These are phyloP conservation scores for Pseudogymnoascus sp. DNA, from an alignment of 2,329 filamentous ascomycete genomes.

Conservation along the genomic window DNA sequence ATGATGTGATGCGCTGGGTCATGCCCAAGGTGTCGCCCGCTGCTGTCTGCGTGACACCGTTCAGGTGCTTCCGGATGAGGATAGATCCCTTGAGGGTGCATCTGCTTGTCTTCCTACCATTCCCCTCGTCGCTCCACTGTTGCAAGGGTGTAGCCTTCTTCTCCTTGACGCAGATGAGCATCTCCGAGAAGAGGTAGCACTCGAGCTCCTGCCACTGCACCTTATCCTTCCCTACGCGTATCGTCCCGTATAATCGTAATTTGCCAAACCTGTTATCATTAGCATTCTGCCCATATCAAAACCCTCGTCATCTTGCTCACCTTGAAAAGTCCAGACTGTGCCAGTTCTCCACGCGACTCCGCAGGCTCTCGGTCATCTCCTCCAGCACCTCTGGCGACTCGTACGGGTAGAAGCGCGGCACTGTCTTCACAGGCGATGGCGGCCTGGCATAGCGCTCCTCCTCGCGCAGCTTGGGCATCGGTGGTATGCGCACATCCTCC, in stretches of 20 bases:
- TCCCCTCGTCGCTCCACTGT: constrained; percentile 56
- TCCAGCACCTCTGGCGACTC: constrained; percentile 70
- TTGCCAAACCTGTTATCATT: constrained; percentile 66
- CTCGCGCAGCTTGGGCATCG: constrained; percentile 34
- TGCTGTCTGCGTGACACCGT: constrained; percentile 69
- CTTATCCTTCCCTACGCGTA: constrained; percentile 92
- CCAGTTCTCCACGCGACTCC: constrained; percentile 93
- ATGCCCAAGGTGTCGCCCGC: constrained; percentile 32
- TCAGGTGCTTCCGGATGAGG: constrained; percentile 94
- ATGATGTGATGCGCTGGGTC: constrained; percentile 27
- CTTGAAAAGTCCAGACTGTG: constrained; percentile 87
- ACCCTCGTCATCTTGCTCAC: constrained; percentile 32
- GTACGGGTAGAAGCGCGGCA: constrained; percentile 52
- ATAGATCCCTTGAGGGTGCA: constrained; percentile 96
- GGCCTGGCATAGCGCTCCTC: constrained; percentile 47
- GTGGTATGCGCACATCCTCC: constrained; percentile 61
- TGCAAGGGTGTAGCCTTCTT: constrained; percentile 60
- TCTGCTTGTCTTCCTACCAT: constrained; percentile 56
- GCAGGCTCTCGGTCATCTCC: constrained; percentile 76
- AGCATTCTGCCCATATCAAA: constrained; percentile 18
- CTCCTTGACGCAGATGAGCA: constrained; percentile 99
- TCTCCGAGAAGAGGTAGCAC: constrained; percentile 94
- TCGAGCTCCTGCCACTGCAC: constrained; percentile 96
- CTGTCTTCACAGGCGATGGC: constrained; percentile 43
- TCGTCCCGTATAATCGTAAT: constrained; percentile 76